Percentiles rank a stretch among this genome's conserved stretches.
These are phyloP conservation scores for Pseudogymnoascus verrucosus DNA, from an alignment of 2,329 filamentous ascomycete genomes.

Conservation along the genomic window DNA sequence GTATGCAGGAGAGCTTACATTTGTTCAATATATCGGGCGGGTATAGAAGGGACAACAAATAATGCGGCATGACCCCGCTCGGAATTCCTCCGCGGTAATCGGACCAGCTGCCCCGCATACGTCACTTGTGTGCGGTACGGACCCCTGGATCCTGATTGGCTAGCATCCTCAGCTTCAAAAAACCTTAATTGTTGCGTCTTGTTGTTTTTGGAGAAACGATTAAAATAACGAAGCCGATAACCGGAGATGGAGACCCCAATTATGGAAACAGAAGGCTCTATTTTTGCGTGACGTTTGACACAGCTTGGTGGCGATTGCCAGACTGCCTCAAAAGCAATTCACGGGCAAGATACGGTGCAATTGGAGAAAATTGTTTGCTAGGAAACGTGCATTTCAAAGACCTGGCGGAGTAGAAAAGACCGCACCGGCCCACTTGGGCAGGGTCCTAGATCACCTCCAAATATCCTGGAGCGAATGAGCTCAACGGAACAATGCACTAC, in stretches of 20 bases:
- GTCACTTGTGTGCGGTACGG: background rate
- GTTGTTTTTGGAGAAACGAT: background rate
- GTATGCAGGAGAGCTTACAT: background rate
- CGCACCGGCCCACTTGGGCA: background rate
- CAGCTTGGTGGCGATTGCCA: background rate
- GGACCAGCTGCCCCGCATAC: background rate
- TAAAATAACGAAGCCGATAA: background rate
- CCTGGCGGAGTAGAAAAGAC: constrained; percentile 4
- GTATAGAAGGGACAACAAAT: constrained; percentile 1
- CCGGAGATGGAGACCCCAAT: background rate
- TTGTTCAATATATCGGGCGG: constrained; percentile 6
- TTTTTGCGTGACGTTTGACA: background rate
- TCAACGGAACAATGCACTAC: constrained; percentile 43
- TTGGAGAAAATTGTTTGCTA: background rate
- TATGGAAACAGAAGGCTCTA: background rate
- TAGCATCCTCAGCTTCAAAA: background rate
- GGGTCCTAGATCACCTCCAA: background rate
- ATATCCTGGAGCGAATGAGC: background rate
- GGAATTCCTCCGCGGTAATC: background rate
- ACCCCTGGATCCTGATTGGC: background rate
- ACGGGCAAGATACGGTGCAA: background rate
- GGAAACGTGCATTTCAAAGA: background rate
- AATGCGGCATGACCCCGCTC: constrained; percentile 4
- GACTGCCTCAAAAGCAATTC: background rate
- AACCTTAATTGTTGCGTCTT: background rate